These are phyloP conservation scores for Apiospora arundinis DNA, from an alignment of 2,329 filamentous ascomycete species.

Conservation along the genomic window DNA sequence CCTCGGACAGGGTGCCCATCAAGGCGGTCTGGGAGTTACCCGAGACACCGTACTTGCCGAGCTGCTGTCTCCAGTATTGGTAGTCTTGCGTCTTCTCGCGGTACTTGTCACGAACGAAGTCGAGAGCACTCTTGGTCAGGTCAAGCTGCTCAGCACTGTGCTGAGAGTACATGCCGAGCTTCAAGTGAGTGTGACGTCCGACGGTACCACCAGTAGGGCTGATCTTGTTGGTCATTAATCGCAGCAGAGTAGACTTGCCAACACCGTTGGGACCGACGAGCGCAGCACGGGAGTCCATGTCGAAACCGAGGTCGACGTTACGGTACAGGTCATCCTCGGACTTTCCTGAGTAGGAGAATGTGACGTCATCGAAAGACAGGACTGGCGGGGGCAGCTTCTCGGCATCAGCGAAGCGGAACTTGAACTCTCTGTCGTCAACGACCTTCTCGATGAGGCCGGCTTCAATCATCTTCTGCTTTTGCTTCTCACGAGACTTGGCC, in stretches of 20 bases:
- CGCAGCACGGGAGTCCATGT: slow-evolving; percentile 98
- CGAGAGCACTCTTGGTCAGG: slow-evolving; percentile 94
- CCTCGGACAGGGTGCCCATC: slow-evolving; percentile 97
- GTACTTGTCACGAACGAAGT: slow-evolving; percentile 98
- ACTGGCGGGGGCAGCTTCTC: slow-evolving; percentile 99
- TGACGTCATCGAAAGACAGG: slow-evolving; percentile 94
- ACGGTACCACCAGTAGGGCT: slow-evolving; percentile 83
- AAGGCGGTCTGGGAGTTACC: slow-evolving; percentile 95
- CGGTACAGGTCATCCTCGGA: slow-evolving; percentile 92
- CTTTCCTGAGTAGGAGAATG: slow-evolving; percentile 96
- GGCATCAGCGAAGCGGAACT: slow-evolving; percentile 97
- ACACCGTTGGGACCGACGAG: slow-evolving; percentile 99
- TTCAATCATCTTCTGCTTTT: slow-evolving; percentile 99
- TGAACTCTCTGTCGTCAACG: slow-evolving; percentile 84
- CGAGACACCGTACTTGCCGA: slow-evolving; percentile 90
- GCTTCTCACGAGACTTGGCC: slow-evolving; percentile 99
- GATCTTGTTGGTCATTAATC: slow-evolving; percentile 95
- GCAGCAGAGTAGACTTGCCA: slow-evolving; percentile 94
- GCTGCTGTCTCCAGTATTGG: slow-evolving; percentile 99
- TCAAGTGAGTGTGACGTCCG: slow-evolving; percentile 94
- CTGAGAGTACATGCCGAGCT: slow-evolving; percentile 97
- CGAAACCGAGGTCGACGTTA: slow-evolving; percentile 96
- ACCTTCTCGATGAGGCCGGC: slow-evolving; percentile 98
- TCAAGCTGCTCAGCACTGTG: slow-evolving; percentile 99
- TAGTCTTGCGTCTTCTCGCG: slow-evolving; percentile 89